Evolutionary conservation across 768 basidiomycete genomes (phyloP).

Genomic region (Paxillus involutus): DNA sequence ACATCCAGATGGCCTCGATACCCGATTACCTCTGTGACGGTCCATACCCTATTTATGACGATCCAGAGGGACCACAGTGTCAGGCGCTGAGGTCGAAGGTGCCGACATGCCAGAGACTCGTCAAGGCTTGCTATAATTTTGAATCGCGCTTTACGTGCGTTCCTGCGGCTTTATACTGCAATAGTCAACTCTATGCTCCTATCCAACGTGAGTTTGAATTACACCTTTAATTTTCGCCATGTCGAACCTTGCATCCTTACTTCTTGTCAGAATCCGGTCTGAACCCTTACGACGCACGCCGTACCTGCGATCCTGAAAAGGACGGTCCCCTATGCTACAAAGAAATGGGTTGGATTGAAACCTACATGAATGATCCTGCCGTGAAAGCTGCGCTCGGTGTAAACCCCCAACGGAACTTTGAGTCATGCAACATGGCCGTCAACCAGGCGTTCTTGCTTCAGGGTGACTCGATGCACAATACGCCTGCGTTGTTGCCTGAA

Average conservation of each 20-base stretch:
- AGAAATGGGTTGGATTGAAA: conserved; percentile 86
- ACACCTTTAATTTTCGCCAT: neutral
- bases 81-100: conserved; percentile 59
- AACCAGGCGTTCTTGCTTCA: conserved; percentile 79
- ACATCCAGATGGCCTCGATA: conserved; percentile 74
- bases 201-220: conserved; percentile 56
- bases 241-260: neutral
- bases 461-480: conserved; percentile 87
- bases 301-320: conserved; percentile 64
- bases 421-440: conserved; percentile 75
- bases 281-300: conserved; percentile 89
- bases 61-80: conserved; percentile 67
- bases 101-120: conserved; percentile 72
- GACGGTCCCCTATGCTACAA: conserved; percentile 77
- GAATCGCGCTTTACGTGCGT: conserved; percentile 64
- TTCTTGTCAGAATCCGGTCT: conserved; percentile 54
- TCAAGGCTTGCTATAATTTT: conserved; percentile 67
- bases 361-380: conserved; percentile 77
- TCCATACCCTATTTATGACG: conserved; percentile 79
- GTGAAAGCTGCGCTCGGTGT: conserved; percentile 82
- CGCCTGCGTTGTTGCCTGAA: conserved; percentile 73
- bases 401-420: conserved; percentile 55
- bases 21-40: conserved; percentile 85
- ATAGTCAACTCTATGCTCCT: conserved; percentile 66
- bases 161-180: conserved; percentile 80